Evolutionary conservation across 1,284 basidiomycete species (phyloP).

Genomic region (Rhodotorula mucilaginosa): DNA sequence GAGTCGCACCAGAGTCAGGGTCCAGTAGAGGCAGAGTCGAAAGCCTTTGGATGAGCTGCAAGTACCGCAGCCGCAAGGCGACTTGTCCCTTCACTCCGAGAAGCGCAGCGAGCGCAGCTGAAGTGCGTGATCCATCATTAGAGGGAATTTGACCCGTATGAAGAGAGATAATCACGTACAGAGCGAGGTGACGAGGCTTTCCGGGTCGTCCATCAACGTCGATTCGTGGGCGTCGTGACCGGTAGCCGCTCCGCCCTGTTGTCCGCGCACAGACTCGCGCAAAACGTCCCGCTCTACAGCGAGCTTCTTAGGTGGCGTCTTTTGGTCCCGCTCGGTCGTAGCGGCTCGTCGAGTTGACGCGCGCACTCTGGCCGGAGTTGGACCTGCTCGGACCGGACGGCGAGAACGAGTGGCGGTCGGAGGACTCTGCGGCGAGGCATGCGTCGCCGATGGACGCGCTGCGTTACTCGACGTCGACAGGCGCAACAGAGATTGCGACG

Average conservation of each 20-base stretch:
- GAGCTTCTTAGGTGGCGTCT: conserved; percentile 13
- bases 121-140: background rate
- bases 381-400: background rate
- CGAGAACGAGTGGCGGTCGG: background rate
- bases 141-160: no score
- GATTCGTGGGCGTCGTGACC: no score
- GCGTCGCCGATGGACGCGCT: background rate
- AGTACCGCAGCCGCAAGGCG: conserved; percentile 53
- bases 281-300: background rate
- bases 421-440: background rate
- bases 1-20: background rate
- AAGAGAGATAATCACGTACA: no score
- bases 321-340: background rate
- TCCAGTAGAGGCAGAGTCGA: no score
- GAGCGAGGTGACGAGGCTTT: no score
- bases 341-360: background rate
- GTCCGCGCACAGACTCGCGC: background rate
- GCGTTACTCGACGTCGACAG: background rate
- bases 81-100: conserved; percentile 63
- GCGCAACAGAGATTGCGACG: background rate
- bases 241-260: no score
- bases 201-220: no score
- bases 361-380: conserved; percentile 8
- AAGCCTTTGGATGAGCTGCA: conserved; percentile 53
- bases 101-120: conserved; percentile 64